Conservation (phyloP, 805 yeast genomes). For the Starmerella floris region DNA sequence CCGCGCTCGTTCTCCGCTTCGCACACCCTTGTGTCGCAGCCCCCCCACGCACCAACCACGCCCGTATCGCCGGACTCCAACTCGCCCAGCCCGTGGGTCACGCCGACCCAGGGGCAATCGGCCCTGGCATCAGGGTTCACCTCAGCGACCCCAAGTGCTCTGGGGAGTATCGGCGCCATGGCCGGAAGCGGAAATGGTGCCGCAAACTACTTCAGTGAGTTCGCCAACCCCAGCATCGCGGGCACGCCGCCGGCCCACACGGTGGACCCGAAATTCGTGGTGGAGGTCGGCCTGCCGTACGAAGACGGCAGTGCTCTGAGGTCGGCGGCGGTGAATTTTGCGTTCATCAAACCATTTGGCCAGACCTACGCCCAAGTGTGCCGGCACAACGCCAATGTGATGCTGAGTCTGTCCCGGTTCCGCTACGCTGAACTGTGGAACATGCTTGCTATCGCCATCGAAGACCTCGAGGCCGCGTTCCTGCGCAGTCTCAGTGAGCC, state of each 20-base stretch:
- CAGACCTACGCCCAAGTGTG: constrained; percentile 43
- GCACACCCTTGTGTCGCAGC: neutral
- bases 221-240: neutral
- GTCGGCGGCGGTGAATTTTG: constrained; percentile 17
- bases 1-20: neutral
- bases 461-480: constrained; percentile 11
- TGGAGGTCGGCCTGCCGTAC: constrained; percentile 37
- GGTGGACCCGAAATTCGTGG: constrained; percentile 15
- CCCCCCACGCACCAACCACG: no score
- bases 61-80: neutral
- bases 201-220: neutral
- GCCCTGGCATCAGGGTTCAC: neutral
- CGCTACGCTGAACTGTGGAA: constrained; percentile 17
- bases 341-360: constrained; percentile 32
- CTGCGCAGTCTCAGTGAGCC: constrained; percentile 1
- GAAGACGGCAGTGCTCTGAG: constrained; percentile 11
- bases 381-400: constrained; percentile 43
- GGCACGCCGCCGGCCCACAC: neutral
- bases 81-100: neutral
- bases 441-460: constrained; percentile 15
- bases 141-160: neutral
- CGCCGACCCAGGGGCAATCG: neutral
- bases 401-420: constrained; percentile 4
- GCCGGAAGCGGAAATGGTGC: neutral
- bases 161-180: neutral